Conservation (phyloP, 148 eudicot species). For the Diospyros kaki region DNA sequence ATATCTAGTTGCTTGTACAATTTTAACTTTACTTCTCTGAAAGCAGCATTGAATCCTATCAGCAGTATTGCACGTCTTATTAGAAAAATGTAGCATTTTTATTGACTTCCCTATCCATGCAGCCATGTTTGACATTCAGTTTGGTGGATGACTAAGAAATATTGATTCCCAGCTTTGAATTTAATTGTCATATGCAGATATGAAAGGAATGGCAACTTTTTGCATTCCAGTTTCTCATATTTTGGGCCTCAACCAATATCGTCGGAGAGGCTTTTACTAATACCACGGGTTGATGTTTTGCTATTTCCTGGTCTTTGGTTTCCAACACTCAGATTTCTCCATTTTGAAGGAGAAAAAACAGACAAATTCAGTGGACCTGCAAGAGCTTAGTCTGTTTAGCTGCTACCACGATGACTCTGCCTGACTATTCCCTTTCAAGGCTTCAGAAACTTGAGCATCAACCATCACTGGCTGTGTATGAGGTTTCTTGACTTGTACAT, state of each 20-base stretch:
- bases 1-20: not conserved
- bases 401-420: not conserved
- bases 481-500: not conserved
- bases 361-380: not conserved
- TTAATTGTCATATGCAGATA: conserved; percentile 7
- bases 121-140: conserved; percentile 5
- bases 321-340: not conserved
- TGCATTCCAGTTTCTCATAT: not conserved
- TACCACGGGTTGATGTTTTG: not conserved
- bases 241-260: no score
- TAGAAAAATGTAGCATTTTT: not conserved
- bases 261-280: not conserved
- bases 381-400: not conserved
- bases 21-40: not conserved
- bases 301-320: not conserved
- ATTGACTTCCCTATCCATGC: not conserved
- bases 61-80: not conserved
- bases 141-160: not conserved
- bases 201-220: not conserved
- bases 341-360: not conserved
- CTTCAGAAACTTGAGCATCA: not conserved
- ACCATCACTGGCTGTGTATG: not conserved
- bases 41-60: not conserved
- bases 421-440: not conserved
- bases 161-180: not conserved